Evolutionary conservation across 2,329 filamentous ascomycete species (phyloP), one percentile per base, ranked within the genome.

Genomic region (Apiospora koreana): DNA sequence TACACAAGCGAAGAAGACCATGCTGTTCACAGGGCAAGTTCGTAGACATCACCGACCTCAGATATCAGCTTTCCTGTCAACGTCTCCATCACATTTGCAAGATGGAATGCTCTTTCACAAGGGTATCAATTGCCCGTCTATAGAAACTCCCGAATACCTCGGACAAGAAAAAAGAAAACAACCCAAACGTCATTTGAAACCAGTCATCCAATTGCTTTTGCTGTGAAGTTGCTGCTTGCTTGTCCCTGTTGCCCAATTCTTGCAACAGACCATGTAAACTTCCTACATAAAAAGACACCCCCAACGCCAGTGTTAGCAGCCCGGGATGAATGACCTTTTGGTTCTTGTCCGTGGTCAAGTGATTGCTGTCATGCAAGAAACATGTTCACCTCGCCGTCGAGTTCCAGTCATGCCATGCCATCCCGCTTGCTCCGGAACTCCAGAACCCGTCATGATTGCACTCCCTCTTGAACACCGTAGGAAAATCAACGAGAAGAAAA

Each of bases 91-190:
- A n/a, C 50, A 3, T 21, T 48, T 10, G 45, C 2, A 21, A 35
- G 28, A 18, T 18, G 7, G 7, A 58, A 31, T 18, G 14, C 14
- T 4, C 18, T 35, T 6, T 58, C 50, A 18, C 35, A 58, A 58
- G 50, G 50, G 50, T 58, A 58, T 58, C 50, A 58, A 58, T 58
- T 58, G 7, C 50, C 50, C 50, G 21, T 58, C 28, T 58, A 58
- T 58, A n/a, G 28, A 58, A 58, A 58, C 50, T 58, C 50, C 48
- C 25, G 3, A 58, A 58, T 10, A 31, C 23, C 10, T 16, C 28
- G 5, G 31, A 25, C n/a, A 2, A 21, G 16, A 28, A 8, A 18
- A 1, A 31, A 28, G 18, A 35, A 43, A 43, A 12, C 10, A 12
- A 12, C 14, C 41, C 41, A 43, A 42, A 43, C 41, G 14, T 43